These are phyloP conservation scores for Lavandula angustifolia DNA, from an alignment of 257 asterid genomes.

Conservation along the genomic window DNA sequence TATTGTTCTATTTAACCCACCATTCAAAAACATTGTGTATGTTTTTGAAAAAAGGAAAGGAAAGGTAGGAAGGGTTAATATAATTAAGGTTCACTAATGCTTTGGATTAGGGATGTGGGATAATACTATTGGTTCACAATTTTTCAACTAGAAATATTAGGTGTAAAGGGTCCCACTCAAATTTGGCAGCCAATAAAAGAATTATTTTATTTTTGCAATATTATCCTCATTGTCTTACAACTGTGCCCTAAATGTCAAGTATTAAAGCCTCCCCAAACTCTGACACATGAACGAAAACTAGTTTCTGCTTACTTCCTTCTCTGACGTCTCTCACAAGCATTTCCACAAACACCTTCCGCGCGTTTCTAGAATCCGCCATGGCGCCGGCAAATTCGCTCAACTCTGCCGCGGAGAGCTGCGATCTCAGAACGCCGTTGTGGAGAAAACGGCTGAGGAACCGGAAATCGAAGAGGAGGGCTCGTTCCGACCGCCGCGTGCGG, in stretches of 20 bases:
- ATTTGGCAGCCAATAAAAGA: conserved; percentile 17
- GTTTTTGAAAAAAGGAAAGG: neutral
- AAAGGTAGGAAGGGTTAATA: conserved; percentile 1
- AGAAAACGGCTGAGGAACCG: conserved; percentile 15
- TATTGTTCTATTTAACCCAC: no score
- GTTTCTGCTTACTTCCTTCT: conserved; percentile 7
- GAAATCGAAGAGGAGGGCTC: conserved; percentile 43
- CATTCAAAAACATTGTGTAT: no score
- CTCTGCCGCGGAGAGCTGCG: conserved; percentile 22
- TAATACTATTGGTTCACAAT: conserved; percentile 23
- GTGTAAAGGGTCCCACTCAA: conserved; percentile 23
- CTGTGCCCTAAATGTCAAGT: conserved; percentile 22
- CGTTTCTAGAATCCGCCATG: conserved; percentile 21
- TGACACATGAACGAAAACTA: conserved; percentile 31
- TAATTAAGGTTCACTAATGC: neutral
- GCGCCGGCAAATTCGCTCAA: conserved; percentile 32
- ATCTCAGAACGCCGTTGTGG: conserved; percentile 26
- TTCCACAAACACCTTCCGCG: conserved; percentile 22
- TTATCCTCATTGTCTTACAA: conserved; percentile 42
- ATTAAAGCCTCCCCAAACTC: conserved; percentile 25
- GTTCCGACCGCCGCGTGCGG: conserved; percentile 34
- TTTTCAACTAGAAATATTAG: conserved; percentile 14
- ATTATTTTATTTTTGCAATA: neutral
- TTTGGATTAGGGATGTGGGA: conserved; percentile 17
- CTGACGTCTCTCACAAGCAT: conserved; percentile 3